Evolutionary conservation across 1,284 basidiomycete genomes (phyloP).

Genomic region (Irpex sp.): DNA sequence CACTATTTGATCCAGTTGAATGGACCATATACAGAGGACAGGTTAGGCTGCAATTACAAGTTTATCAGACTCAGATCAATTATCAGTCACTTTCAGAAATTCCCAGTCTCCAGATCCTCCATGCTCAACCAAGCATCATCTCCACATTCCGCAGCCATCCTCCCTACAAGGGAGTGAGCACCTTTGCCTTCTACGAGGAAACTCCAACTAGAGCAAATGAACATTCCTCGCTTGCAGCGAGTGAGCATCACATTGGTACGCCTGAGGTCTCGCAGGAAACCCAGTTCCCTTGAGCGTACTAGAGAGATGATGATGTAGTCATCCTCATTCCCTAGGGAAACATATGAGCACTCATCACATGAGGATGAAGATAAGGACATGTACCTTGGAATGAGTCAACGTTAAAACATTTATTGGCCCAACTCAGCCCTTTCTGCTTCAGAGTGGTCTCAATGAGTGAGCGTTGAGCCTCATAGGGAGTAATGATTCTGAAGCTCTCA

Average conservation of each 20-base stretch:
- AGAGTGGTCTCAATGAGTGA: slow-evolving; percentile 36
- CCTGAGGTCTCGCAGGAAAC: slow-evolving; percentile 43
- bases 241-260: slow-evolving; percentile 69
- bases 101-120: slow-evolving; percentile 36
- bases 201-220: slow-evolving; percentile 49
- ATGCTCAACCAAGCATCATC: slow-evolving; percentile 35
- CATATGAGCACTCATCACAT: slow-evolving; percentile 9
- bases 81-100: slow-evolving; percentile 15
- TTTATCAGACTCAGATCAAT: background rate
- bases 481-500: slow-evolving; percentile 41
- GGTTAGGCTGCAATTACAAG: background rate
- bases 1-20: slow-evolving; percentile 5
- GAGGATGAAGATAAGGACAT: slow-evolving; percentile 3
- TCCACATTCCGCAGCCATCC: slow-evolving; percentile 34
- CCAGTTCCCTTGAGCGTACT: slow-evolving; percentile 39
- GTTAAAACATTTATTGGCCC: slow-evolving; percentile 43
- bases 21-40: slow-evolving; percentile 1
- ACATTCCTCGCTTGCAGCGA: slow-evolving; percentile 62
- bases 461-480: slow-evolving; percentile 52
- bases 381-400: slow-evolving; percentile 43
- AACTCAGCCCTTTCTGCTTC: slow-evolving; percentile 30
- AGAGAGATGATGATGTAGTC: slow-evolving; percentile 59
- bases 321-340: slow-evolving; percentile 31
- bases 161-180: slow-evolving; percentile 39
- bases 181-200: slow-evolving; percentile 46